These are phyloP conservation scores for Sporothrix pseudoabietina DNA, from an alignment of 2,329 filamentous ascomycete genomes.

Conservation along the genomic window DNA sequence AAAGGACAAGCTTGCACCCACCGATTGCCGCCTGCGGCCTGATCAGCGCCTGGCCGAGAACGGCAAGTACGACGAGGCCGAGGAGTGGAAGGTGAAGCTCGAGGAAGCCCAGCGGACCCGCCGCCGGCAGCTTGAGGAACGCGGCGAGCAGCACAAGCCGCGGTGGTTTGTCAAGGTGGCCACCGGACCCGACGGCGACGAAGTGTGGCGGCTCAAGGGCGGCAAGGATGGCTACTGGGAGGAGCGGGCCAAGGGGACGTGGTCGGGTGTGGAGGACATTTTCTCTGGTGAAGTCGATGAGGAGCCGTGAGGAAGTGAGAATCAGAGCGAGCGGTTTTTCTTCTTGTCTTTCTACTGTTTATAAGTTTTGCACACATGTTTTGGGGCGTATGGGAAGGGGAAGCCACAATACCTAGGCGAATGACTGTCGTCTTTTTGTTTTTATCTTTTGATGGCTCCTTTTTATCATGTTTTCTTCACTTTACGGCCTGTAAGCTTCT, in stretches of 20 bases:
- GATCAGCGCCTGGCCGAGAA: constrained; percentile 85
- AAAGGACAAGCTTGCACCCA: constrained; percentile 70
- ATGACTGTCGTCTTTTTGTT: neutral
- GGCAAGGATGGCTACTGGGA: constrained; percentile 96
- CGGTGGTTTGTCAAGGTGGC: constrained; percentile 80
- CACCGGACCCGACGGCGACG: constrained; percentile 61
- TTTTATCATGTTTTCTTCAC: neutral
- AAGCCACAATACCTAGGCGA: constrained; percentile 9
- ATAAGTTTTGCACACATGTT: neutral
- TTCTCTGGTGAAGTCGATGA: constrained; percentile 41
- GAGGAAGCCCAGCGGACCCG: constrained; percentile 83
- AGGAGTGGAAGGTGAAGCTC: constrained; percentile 76
- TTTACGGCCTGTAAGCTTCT: neutral
- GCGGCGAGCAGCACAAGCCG: constrained; percentile 71
- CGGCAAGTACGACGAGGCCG: constrained; percentile 79
- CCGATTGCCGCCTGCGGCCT: constrained; percentile 80
- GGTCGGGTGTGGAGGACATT: constrained; percentile 60
- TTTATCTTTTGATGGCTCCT: neutral
- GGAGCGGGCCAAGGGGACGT: constrained; percentile 68
- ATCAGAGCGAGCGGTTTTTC: neutral
- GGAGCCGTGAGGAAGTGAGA: neutral
- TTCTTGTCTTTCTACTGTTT: neutral
- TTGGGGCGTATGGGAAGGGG: constrained; percentile 16
- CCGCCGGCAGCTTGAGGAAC: constrained; percentile 73
- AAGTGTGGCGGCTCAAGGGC: constrained; percentile 73